Percentiles rank a stretch among this genome's conserved stretches.
phyloP scores from a whole-genome alignment of 331 rosid species.

The Malus hybrid region DNA sequence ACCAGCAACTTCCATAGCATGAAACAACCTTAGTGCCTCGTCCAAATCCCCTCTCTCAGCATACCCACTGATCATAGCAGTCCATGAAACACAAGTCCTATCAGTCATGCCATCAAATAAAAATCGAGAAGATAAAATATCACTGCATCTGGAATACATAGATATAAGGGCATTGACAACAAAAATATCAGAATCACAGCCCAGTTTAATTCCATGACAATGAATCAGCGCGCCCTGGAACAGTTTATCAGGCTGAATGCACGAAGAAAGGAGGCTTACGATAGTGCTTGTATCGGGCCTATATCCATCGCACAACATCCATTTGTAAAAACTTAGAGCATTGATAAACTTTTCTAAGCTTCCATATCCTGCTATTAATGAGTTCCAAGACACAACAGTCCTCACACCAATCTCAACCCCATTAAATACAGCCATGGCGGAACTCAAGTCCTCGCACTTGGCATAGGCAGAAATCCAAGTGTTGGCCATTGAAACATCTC shows the following conservation, averaged over 20 bases:
- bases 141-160: slow-evolving; percentile 53
- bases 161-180: slow-evolving; percentile 48
- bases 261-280: slow-evolving; percentile 41
- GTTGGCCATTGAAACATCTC: slow-evolving; percentile 39
- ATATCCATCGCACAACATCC: slow-evolving; percentile 27
- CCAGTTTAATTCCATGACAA: slow-evolving; percentile 44
- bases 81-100: slow-evolving; percentile 58
- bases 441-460: slow-evolving; percentile 37
- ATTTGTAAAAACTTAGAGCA: slow-evolving; percentile 33
- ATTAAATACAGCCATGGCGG: slow-evolving; percentile 28
- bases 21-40: slow-evolving; percentile 38
- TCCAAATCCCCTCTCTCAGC: slow-evolving; percentile 38
- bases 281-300: slow-evolving; percentile 44
- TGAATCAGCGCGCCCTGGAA: slow-evolving; percentile 40
- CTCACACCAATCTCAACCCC: slow-evolving; percentile 23
- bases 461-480: slow-evolving; percentile 57
- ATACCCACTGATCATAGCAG: slow-evolving; percentile 46
- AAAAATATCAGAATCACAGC: slow-evolving; percentile 38
- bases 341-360: slow-evolving; percentile 21
- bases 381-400: slow-evolving; percentile 56
- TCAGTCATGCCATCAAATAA: slow-evolving; percentile 35
- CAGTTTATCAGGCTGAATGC: slow-evolving; percentile 25
- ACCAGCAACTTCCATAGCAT: slow-evolving; percentile 38
- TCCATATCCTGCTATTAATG: slow-evolving; percentile 49
- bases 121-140: slow-evolving; percentile 32